Evolutionary conservation across 345 rosid genomes (phyloP).

Genomic region (Camelina laxa): DNA sequence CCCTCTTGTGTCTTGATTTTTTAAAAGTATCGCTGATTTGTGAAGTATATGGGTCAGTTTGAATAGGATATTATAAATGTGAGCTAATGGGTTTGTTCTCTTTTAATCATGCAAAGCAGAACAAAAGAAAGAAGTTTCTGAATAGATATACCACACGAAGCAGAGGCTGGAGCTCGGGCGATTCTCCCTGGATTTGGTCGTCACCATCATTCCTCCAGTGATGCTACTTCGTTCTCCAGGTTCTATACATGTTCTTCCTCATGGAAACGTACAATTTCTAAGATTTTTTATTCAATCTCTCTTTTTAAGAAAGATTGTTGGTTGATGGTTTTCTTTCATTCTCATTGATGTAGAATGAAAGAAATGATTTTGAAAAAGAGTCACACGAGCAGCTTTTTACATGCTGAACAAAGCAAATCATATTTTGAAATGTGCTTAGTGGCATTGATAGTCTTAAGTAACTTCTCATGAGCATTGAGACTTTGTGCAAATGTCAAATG

Average conservation of each 20-base stretch:
- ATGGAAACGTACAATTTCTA: slow-evolving; percentile 46
- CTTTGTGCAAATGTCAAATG: too few relatives aligned
- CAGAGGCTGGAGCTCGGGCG: slow-evolving; percentile 50
- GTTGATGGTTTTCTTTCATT: too few relatives aligned
- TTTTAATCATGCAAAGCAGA: slow-evolving; percentile 3
- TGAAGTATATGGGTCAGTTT: slow-evolving; percentile 13
- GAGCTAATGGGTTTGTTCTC: slow-evolving; percentile 10
- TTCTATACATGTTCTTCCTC: slow-evolving; percentile 84
- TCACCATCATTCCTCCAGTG: slow-evolving; percentile 53
- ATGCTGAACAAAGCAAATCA: too few relatives aligned
- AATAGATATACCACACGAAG: slow-evolving; percentile 47
- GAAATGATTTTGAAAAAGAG: too few relatives aligned
- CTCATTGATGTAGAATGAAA: too few relatives aligned
- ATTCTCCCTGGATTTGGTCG: slow-evolving; percentile 50
- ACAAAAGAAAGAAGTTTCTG: slow-evolving; percentile 29
- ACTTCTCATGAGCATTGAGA: too few relatives aligned
- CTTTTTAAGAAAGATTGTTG: too few relatives aligned
- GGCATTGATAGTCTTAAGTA: too few relatives aligned
- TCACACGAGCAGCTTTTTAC: too few relatives aligned
- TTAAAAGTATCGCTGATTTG: background rate
- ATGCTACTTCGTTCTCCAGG: slow-evolving; percentile 77
- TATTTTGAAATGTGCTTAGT: too few relatives aligned
- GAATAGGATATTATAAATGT: background rate
- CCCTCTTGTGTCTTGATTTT: slow-evolving; percentile 18
- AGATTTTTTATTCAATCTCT: too few relatives aligned